Evolutionary conservation across 2,329 filamentous ascomycete genomes (phyloP), one percentile per base, ranked within the genome.

Genomic region (Cercospora beticola): DNA sequence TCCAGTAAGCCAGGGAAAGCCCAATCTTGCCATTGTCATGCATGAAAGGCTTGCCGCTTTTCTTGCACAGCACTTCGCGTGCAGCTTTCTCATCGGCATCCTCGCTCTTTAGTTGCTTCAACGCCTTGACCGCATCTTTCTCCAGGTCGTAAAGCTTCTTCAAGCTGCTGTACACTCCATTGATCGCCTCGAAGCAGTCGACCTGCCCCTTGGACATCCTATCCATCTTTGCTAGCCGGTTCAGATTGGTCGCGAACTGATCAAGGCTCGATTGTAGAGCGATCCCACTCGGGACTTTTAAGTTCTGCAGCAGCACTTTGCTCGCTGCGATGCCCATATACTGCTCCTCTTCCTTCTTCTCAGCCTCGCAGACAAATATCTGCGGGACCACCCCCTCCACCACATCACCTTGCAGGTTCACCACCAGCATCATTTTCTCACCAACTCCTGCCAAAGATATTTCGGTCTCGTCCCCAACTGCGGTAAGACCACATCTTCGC

Each of bases 121-220:
- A 43, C 6, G 66, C 62, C 43, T 68, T 71, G 8, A 73, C 78
- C 70, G 83, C 86, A 66, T 86, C 83, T 69, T 89, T 81, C 76
- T 95, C 92, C 83, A 91, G 90, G 57, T 87, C 83, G 75, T 91
- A 88, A n/a, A 96, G 81, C 73, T 85, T 88, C 68, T 86, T 83
- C 68, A 95, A 81, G 75, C 90, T 92, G 66, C 86, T 86, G 77
- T 90, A 92, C 5, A 96, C 83, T 3, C 91, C 91, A 4, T 87
- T 88, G 56, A 94, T 83, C 0, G 92, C 92, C 76, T 93, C 90
- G 76, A 92, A 91, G 77, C 92, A 92, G 74, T 92, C 92, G 7
- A 94, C 83, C 5, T 86, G 86, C 1, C 88, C 88, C 31, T 86
- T 83, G 23, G 91, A 93, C 63, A 94, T 84, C 73, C 88, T 89